Base-by-base conservation (phyloP, 176 grass and related monocot genomes). In the Elymus sibiricus region DNA sequence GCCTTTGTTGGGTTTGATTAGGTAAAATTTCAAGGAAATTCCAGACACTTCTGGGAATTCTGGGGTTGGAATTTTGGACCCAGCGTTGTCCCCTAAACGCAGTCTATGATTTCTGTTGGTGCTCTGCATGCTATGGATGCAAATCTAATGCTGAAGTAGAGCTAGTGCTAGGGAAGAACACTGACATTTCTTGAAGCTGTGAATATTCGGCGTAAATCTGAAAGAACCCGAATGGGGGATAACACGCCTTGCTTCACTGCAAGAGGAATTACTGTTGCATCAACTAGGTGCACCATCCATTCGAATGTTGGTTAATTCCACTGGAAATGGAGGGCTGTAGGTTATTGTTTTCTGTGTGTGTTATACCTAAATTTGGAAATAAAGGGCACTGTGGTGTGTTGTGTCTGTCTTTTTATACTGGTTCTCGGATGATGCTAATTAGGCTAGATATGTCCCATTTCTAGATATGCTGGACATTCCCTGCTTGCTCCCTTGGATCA, bases 351-450 rank as follows among this genome's bases (percentile, higher is more conserved):
- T 34, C 53, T 34, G 2, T 13, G 14, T 64, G 39, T 24, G 13
- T 76, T 65, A 15, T 61, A 70, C 21, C 14, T 35, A 73, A 86
- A 86, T 27, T 34, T 86, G 38, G 84, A 79, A 80, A 34, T 9
- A 5, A 17, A 51, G 15, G 22, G 38, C 28, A 49, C 15, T 2
- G 40, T 74, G 13, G 46, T 9, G 40, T 74, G 70, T 44, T 13
- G 15, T 62, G 13, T 32, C 10, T 37, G 21, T 43, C 15, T 55
- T 39, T 34, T 28, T 74, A 43, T 28, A 46, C 44, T 74, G 16
- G n/a, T 34, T 47, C 31, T 53, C 22, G 56, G 16, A 7, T 63
- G 58, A 24, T 81, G 56, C 56, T 74, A 37, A 14, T 12, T 74
- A 38, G 27, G 40, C 77, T n/a, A 63, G 56, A 55, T 87, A 66